Evolutionary conservation across 2,329 filamentous ascomycete genomes (phyloP), one percentile per base, ranked within the genome.

Genomic region (Ceratocystis colombiana): DNA sequence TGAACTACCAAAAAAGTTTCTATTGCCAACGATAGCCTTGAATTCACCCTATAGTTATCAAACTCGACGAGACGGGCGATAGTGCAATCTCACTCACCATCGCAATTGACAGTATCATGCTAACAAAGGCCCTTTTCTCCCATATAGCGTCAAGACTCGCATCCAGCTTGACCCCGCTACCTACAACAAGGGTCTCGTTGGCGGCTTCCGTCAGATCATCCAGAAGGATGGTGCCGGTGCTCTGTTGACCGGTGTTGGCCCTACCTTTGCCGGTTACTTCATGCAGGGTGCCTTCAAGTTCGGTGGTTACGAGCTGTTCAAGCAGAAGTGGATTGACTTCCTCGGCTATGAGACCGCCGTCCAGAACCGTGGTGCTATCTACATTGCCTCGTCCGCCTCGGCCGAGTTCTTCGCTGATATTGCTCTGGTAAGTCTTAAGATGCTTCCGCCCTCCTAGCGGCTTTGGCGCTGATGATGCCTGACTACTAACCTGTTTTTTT

Each of bases 301-400:
- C 78, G 90, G 90, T 77, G 90, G 90, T 77, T 96, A 96, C 79
- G 90, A 96, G 81, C 87, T 95, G 80, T 95, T 96, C 88, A 95
- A 96, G 87, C 85, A 92, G 81, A 88, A 94, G 80, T 84, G 81
- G 75, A 94, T 95, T 79, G 88, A 90, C 82, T 69, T 82, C 70
- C 78, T 95, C 74, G 90, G 90, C 74, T 86, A 86, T 76, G 88
- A 92, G 78, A 84, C 81, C 70, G 89, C 89, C 72, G 82, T 82
- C 73, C 83, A 90, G 77, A 90, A 92, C 85, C 84, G 88, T 72
- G 90, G 88, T 69, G 85, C 84, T 71, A 86, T 93, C 79, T 93
- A 93, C 83, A 84, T 90, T 71, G 88, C 82, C 71, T 87, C 85
- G 53, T 80, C 85, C 70, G 85, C 82, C 66, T 76, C 78, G 66